Evolutionary conservation across 257 asterid genomes (phyloP).

Genomic region (Parsonsia alboflavescens): DNA sequence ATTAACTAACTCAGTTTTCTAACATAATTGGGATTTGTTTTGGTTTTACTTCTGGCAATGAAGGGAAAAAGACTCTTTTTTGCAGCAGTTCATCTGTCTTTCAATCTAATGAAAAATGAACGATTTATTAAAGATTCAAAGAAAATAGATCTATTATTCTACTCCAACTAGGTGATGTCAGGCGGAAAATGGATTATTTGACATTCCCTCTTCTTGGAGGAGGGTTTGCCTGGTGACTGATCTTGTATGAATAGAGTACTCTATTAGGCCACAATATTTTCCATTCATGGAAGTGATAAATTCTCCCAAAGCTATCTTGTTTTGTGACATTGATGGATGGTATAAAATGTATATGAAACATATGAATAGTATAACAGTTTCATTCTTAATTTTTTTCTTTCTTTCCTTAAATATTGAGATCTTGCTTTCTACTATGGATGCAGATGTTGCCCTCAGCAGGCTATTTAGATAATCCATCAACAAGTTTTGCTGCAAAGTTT

Average conservation of each 20-base stretch:
- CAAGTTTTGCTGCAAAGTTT: constrained; percentile 94
- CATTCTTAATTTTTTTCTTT: neutral
- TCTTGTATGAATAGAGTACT: neutral
- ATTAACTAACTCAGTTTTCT: too few species aligned
- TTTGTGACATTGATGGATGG: neutral
- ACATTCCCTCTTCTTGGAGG: too few species aligned
- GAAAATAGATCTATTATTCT: too few species aligned
- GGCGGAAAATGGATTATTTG: too few species aligned
- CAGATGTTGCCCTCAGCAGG: constrained; percentile 91
- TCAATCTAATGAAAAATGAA: too few species aligned
- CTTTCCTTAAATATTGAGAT: neutral
- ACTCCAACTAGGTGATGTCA: too few species aligned
- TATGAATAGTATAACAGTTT: neutral
- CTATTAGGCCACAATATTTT: neutral
- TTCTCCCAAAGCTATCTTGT: neutral
- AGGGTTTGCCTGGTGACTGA: too few species aligned
- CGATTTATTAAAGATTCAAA: too few species aligned
- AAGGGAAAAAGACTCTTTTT: too few species aligned
- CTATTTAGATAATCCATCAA: constrained; percentile 85
- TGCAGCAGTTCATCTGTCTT: too few species aligned
- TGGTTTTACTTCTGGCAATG: too few species aligned
- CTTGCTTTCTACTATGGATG: constrained; percentile 27
- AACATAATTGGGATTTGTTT: too few species aligned
- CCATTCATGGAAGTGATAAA: neutral
- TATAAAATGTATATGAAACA: neutral